These are phyloP conservation scores for Rostrohypoxylon terebratum DNA, from an alignment of 495 filamentous ascomycete species.

Conservation along the genomic window DNA sequence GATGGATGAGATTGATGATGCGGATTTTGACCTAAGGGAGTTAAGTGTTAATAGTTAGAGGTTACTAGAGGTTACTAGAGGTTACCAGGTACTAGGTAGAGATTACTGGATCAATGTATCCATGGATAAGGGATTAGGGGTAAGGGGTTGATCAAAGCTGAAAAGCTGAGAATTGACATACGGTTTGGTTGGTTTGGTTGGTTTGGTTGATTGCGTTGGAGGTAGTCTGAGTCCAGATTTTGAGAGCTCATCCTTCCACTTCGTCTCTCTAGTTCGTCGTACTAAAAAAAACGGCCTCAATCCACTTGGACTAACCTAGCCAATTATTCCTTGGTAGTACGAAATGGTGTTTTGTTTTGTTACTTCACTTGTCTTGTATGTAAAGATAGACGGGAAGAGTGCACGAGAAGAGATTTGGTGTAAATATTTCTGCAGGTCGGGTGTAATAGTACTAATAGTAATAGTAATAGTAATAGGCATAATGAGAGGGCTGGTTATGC, in stretches of 20 bases:
- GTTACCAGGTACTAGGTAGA: too few relatives aligned
- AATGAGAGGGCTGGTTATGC: slow-evolving; percentile 14
- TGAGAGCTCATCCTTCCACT: slow-evolving; percentile 33
- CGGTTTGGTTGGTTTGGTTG: slow-evolving; percentile 9
- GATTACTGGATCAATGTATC: too few relatives aligned
- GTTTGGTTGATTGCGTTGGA: slow-evolving; percentile 16
- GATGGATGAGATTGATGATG: slow-evolving; percentile 6
- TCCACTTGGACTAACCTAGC: slow-evolving; percentile 33
- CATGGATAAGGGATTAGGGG: too few relatives aligned
- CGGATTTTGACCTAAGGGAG: slow-evolving; percentile 29
- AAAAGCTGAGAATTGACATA: slow-evolving; percentile 19
- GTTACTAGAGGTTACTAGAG: slow-evolving; percentile 8
- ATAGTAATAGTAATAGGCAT: slow-evolving; percentile 22
- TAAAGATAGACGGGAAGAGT: slow-evolving; percentile 33
- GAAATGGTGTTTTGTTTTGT: slow-evolving; percentile 16
- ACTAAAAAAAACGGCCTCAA: slow-evolving; percentile 32
- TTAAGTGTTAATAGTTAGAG: slow-evolving; percentile 22
- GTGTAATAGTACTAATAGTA: slow-evolving; percentile 19
- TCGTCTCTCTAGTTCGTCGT: slow-evolving; percentile 14
- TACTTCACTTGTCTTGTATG: background rate
- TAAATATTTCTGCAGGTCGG: slow-evolving; percentile 44
- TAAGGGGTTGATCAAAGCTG: background rate
- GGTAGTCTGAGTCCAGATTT: slow-evolving; percentile 18
- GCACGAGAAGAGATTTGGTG: slow-evolving; percentile 25
- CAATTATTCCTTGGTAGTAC: slow-evolving; percentile 41